These are phyloP conservation scores for Alloteropsis semialata DNA, from an alignment of 176 grass and related monocot species.

Conservation along the genomic window DNA sequence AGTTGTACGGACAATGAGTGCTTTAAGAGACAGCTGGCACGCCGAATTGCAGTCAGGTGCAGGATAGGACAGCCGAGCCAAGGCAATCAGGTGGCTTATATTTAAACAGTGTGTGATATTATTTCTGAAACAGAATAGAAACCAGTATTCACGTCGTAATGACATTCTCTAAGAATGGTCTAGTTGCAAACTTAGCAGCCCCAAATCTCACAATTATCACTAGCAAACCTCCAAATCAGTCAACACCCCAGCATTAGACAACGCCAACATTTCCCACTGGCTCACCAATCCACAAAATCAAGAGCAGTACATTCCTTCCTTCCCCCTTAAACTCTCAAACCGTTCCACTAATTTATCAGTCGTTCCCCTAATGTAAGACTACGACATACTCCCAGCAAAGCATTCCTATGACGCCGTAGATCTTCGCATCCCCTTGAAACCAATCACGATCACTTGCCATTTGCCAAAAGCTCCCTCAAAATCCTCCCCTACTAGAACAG, in stretches of 20 bases:
- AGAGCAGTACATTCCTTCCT: background rate
- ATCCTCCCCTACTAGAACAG: background rate
- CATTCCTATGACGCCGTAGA: background rate
- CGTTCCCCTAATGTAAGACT: background rate
- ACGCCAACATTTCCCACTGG: background rate
- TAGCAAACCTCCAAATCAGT: background rate
- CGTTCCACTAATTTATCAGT: background rate
- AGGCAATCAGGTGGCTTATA: background rate
- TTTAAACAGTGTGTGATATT: background rate
- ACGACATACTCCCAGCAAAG: background rate
- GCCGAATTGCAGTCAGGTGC: background rate
- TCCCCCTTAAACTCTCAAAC: conserved; percentile 3
- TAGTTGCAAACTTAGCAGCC: background rate
- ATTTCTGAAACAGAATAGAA: background rate
- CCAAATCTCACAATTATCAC: background rate
- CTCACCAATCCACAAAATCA: background rate
- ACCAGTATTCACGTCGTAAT: background rate
- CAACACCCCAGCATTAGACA: conserved; percentile 14
- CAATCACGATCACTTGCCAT: background rate
- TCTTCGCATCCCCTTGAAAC: background rate
- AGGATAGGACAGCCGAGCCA: background rate
- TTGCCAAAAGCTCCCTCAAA: background rate
- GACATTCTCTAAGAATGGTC: background rate
- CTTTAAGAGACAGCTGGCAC: background rate
- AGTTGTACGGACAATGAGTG: background rate